phyloP scores from a whole-genome alignment of 306 rosid species.

The Gillenia trifoliata region DNA sequence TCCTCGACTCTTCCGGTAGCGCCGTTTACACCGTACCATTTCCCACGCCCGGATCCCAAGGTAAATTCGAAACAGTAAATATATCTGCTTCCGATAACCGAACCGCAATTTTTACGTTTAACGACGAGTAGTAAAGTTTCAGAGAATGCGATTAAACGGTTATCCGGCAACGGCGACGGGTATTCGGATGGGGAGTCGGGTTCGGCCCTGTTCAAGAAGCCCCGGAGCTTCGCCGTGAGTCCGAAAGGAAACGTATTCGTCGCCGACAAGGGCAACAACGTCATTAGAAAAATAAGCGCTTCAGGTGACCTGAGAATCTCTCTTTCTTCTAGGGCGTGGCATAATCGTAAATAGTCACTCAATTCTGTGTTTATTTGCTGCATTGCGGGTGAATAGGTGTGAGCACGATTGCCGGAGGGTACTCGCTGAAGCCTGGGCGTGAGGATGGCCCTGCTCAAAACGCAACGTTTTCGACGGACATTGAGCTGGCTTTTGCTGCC shows the following conservation, averaged over 20 bases:
- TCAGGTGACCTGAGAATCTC: conserved; percentile 31
- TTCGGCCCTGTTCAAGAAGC: conserved; percentile 39
- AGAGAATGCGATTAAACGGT: conserved; percentile 39
- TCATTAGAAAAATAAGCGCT: conserved; percentile 48
- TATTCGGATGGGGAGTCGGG: conserved; percentile 57
- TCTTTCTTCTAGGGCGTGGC: neutral
- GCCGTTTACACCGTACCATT: conserved; percentile 41
- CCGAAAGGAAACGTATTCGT: conserved; percentile 59
- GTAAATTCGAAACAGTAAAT: conserved; percentile 19
- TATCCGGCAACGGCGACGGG: conserved; percentile 43
- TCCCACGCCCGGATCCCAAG: conserved; percentile 46
- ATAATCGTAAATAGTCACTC: neutral
- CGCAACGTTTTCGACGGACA: conserved; percentile 48
- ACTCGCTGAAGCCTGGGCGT: conserved; percentile 27
- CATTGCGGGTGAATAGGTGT: conserved; percentile 41
- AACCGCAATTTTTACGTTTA: neutral
- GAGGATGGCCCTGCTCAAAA: conserved; percentile 63
- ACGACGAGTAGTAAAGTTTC: conserved; percentile 4
- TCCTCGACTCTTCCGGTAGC: conserved; percentile 50
- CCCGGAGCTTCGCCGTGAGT: conserved; percentile 59
- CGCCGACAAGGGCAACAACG: conserved; percentile 45
- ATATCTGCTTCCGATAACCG: neutral
- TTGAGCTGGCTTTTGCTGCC: conserved; percentile 52
- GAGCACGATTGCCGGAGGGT: conserved; percentile 68
- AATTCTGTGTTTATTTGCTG: neutral